Evolutionary conservation across 2,329 filamentous ascomycete species (phyloP), one percentile per base, ranked within the genome.

Genomic region (Sporothrix pallida): DNA sequence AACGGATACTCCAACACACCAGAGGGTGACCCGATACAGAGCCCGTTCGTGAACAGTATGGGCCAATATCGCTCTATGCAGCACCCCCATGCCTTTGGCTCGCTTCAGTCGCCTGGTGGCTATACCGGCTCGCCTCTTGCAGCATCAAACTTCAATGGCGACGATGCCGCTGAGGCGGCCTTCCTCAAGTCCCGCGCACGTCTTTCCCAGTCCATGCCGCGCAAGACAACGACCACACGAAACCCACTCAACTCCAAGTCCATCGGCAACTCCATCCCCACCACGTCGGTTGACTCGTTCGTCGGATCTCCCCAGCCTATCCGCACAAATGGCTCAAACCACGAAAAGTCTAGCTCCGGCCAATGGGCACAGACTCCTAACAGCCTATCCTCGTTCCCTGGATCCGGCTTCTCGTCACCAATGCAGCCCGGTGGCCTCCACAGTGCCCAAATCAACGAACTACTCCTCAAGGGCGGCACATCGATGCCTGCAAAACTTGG

Each of bases 301-400:
- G 90, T 89, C 13, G 76, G 75, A n/a, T 75, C 76, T 1, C 87
- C 91, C 1, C 93, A 96, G 80, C 91, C 93, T 48, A 96, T 97
- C 79, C 89, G 92, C 76, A 90, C 91, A 31, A 86, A 87, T 13
- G 84, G 90, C 74, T 82, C 88, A 70, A 85, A 86, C 77, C 93
- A 95, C 80, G 92, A 94, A 77, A 96, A 97, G 83, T 93, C 92
- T 17, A 87, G 93, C 44, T 94, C 94, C n/a, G 92, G 90, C 74
- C 93, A 96, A 80, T 98, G 94, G 93, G 92, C 97, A 78, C 92
- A 93, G 77, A 97, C 93, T 0, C 93, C 94, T 2, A 92, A 90
- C 75, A 97, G 93, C 80, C 87, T 93, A 31, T 91, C 93, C 44
- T 97, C 95, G 9, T 97, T 94, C 80, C 91, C 93, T 70, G 94